Evolutionary conservation across 164 flowering plant species (phyloP), one percentile per base, ranked within the genome.

Genomic region (Aristolochia californica): DNA sequence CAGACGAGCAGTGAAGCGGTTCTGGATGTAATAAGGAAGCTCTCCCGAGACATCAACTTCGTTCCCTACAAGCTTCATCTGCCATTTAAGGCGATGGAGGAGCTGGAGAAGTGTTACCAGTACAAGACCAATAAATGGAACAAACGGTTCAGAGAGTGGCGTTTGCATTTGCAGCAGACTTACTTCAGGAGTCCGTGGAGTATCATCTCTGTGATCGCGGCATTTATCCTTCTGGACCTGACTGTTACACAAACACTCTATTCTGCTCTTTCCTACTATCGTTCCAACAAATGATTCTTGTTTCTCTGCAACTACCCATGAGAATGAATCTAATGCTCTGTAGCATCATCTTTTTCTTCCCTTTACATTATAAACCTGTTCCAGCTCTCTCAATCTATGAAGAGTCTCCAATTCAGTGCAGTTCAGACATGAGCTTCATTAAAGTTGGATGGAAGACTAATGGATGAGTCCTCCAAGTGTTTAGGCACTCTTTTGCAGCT

Each of bases 161-260:
- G 77, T 15, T 82, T 79, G 11, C 71, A 47, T 56, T 77, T 80
- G 47, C 65, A 65, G 13, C 85, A 78, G 30, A 75, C 78, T 40
- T 80, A 80, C 57, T 80, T 83, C 60, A 74, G 72, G 38, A 83
- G 45, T 51, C 88, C 85, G 4, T 83, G 88, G 85, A 76, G 79
- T 4, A 40, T 69, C 48, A 50, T 78, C 10, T 72, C 88, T 0
- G 62, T 78, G 11, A 5, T 48, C 1, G 53, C 53, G 18, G 50
- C 53, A 2, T 17, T 47, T 21, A 5, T 58, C 11, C 53, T 58
- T 13, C 26, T 58, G 12, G 24, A 14, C 34, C 34, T 57, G 17
- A 22, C 47, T 17, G 12, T 25, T 8, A 45, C 26, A 16, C 60
- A 45, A 21, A 44, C 50, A 0, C 3, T 57, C 14, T 43, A 57